These are phyloP conservation scores for Nitzschia putrida DNA, from an alignment of 108 stramenopile genomes.

Conservation along the genomic window DNA sequence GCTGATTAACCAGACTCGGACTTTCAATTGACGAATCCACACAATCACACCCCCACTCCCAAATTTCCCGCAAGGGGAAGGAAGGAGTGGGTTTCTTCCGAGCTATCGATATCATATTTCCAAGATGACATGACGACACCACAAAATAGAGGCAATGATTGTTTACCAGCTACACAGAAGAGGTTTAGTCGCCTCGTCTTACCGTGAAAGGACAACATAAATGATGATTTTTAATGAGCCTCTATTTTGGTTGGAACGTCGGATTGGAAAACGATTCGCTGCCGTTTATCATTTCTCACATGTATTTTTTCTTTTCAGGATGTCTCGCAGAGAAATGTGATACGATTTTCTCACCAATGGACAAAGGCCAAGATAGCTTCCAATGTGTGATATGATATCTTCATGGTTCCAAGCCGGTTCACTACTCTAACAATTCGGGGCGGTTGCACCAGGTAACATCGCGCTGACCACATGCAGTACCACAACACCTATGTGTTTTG, in stretches of 20 bases:
- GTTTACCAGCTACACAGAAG: slow-evolving; percentile 41
- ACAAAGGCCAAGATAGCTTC: too few species aligned
- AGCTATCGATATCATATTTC: slow-evolving; percentile 5
- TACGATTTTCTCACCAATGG: too few species aligned
- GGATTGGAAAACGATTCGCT: too few species aligned
- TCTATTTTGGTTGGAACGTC: neutral
- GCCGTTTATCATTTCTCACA: too few species aligned
- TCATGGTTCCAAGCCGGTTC: too few species aligned
- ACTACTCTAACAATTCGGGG: too few species aligned
- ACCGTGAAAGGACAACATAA: neutral
- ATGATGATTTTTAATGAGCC: slow-evolving; percentile 2
- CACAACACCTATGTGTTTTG: too few species aligned
- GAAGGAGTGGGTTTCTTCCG: slow-evolving; percentile 2
- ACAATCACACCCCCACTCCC: slow-evolving; percentile 9
- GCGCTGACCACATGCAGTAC: too few species aligned
- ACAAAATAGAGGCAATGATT: slow-evolving; percentile 11
- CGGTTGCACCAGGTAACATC: too few species aligned
- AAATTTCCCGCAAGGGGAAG: slow-evolving; percentile 1
- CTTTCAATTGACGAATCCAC: neutral
- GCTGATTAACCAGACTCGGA: slow-evolving; percentile 35
- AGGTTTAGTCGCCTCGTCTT: slow-evolving; percentile 38
- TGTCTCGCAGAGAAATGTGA: too few species aligned
- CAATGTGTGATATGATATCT: too few species aligned
- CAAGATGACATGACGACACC: neutral
- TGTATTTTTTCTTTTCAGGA: too few species aligned